Percentiles rank a stretch among this genome's conserved stretches.
Evolutionary conservation across 106 monocot species (phyloP).

Genomic region (Triglochin maritima): DNA sequence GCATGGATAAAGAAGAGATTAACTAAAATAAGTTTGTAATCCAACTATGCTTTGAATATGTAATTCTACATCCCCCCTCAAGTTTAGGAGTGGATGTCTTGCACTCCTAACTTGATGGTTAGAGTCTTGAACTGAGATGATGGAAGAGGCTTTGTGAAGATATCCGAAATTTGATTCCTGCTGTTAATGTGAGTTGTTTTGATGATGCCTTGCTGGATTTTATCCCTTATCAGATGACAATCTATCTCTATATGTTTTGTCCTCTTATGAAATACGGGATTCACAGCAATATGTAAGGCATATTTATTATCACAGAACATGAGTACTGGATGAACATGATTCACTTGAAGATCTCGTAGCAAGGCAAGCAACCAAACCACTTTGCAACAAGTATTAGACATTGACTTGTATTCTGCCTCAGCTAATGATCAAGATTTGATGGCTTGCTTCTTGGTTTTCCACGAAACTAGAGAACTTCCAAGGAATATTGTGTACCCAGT

Average conservation of each 20-base stretch:
- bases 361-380: not conserved
- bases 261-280: not conserved
- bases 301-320: not conserved
- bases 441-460: slow-evolving; percentile 3
- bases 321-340: not conserved
- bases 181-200: not conserved
- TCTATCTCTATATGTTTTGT: slow-evolving; percentile 7
- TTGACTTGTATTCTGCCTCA: not conserved
- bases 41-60: too few species aligned
- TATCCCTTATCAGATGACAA: not conserved
- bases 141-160: slow-evolving; percentile 1
- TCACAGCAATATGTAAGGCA: not conserved
- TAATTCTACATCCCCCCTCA: not conserved
- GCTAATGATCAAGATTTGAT: not conserved
- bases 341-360: not conserved
- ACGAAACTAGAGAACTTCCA: not conserved
- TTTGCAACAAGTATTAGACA: not conserved
- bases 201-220: not conserved
- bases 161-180: not conserved
- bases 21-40: too few species aligned
- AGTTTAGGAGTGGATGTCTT: not conserved
- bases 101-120: not conserved
- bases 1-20: too few species aligned
- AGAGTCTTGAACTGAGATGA: not conserved
- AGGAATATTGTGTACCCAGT: not conserved